Conservation (phyloP, 1,284 basidiomycete genomes). For the Boletus smithii region DNA sequence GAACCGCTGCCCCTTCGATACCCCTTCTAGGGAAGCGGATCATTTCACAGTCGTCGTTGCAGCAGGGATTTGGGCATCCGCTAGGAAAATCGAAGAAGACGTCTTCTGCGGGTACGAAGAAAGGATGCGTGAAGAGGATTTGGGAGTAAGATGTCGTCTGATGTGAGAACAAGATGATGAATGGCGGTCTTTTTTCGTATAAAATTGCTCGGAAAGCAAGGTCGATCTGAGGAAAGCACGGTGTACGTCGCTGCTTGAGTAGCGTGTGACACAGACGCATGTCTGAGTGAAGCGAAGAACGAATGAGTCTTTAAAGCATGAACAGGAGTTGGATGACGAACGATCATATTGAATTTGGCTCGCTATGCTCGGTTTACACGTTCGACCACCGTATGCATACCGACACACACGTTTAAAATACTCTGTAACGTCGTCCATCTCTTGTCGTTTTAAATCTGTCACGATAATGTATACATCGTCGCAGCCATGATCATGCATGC, state of each 20-base stretch:
- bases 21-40: constrained; percentile 69
- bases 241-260: constrained; percentile 59
- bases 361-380: constrained; percentile 63
- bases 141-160: constrained; percentile 75
- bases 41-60: constrained; percentile 76
- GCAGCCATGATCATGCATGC: constrained; percentile 73
- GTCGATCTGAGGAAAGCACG: constrained; percentile 76
- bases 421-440: constrained; percentile 73
- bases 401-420: constrained; percentile 71
- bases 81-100: constrained; percentile 72
- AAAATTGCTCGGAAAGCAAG: constrained; percentile 68
- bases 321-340: constrained; percentile 31
- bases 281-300: constrained; percentile 38
- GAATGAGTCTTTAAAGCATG: constrained; percentile 10
- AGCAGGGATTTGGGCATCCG: constrained; percentile 71
- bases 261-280: constrained; percentile 64
- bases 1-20: constrained; percentile 53
- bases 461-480: constrained; percentile 74
- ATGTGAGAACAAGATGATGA: constrained; percentile 71
- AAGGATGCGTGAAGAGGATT: constrained; percentile 67
- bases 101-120: constrained; percentile 66
- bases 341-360: constrained; percentile 64
- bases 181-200: constrained; percentile 67
- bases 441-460: constrained; percentile 68
- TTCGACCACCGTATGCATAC: constrained; percentile 55